Evolutionary conservation across 306 rosid genomes (phyloP).

Genomic region (Glycine soja): DNA sequence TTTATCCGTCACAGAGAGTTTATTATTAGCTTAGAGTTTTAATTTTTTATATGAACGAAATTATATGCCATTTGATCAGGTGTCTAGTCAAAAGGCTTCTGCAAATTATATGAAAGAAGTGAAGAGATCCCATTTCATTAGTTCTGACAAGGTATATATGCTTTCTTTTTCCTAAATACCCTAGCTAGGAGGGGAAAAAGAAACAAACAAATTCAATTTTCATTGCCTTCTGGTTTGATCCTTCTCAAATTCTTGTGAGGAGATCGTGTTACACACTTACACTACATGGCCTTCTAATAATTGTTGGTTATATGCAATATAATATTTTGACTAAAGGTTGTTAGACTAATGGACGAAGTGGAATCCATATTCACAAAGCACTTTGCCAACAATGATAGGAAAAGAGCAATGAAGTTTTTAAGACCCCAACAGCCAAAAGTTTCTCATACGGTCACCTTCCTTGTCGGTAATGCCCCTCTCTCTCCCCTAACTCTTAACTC

Average conservation of each 20-base stretch:
- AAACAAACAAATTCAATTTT: neutral
- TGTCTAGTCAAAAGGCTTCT: conserved; percentile 78
- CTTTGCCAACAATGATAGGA: conserved; percentile 86
- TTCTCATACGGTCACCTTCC: conserved; percentile 91
- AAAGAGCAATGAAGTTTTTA: conserved; percentile 93
- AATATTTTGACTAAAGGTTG: conserved; percentile 61
- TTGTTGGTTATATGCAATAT: neutral
- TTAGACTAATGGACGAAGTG: conserved; percentile 94
- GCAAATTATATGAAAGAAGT: conserved; percentile 72
- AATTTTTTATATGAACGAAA: too few relatives aligned
- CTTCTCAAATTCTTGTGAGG: neutral
- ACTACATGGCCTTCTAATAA: neutral
- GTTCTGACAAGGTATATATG: conserved; percentile 79
- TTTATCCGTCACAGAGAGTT: too few relatives aligned
- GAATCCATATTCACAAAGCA: conserved; percentile 90
- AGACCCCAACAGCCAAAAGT: conserved; percentile 78
- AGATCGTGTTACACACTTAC: neutral
- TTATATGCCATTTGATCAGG: conserved; percentile 50
- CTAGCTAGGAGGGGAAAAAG: neutral
- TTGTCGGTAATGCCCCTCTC: conserved; percentile 69
- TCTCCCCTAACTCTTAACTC: neutral
- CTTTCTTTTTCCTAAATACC: too few relatives aligned
- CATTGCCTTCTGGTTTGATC: too few relatives aligned
- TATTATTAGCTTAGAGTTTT: too few relatives aligned
- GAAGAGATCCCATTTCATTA: conserved; percentile 77